Evolutionary conservation across 352 stramenopile genomes (phyloP), one percentile per base, ranked within the genome.

Genomic region (Aphanomyces invadans): DNA sequence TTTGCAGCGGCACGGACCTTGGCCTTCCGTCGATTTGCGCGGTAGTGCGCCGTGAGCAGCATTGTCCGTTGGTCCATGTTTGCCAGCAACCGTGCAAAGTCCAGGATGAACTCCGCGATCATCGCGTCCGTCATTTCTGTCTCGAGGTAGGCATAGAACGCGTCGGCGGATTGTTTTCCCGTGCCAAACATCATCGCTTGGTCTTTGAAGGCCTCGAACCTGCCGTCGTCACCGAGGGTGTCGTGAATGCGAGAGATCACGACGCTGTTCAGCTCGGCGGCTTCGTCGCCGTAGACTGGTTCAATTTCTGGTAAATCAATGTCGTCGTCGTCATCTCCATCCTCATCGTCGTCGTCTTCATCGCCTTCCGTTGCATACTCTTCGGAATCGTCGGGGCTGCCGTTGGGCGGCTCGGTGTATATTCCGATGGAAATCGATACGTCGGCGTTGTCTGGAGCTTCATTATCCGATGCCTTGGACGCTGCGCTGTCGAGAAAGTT

Each of bases 171-270:
- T 62, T 89, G 79, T 36, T 89, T 81, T 45, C 73, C 81, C 49
- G 78, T 87, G 39, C 86, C 86, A 69, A 83, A 95, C 23, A 86
- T 71, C 23, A 95, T 73, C 32, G 82, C 83, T 36, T 90, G 82
- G 26, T 72, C 73, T 65, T 92, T 95, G 73, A 92, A 92, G 15
- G 63, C 68, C 38, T 91, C 80, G 32, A 95, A 92, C 45, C 89
- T 79, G 4, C 76, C 52, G 11, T 87, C 74, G n/a, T 87, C 73
- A 12, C 78, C 69, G 0, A 74, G 65, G 48, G 91, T 76, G 9
- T 76, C 74, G 52, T 64, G 66, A 4, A 95, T 81, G 17, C 86
- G 74, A 19, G 77, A 65, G 0, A 84, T 89, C 60, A 95, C 86
- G 54, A 89, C 64, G 28, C 92, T 86, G 48, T 95, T 95, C 2